Base-by-base conservation (phyloP, 805 yeast species). In the Debaryomyces castellii region DNA sequence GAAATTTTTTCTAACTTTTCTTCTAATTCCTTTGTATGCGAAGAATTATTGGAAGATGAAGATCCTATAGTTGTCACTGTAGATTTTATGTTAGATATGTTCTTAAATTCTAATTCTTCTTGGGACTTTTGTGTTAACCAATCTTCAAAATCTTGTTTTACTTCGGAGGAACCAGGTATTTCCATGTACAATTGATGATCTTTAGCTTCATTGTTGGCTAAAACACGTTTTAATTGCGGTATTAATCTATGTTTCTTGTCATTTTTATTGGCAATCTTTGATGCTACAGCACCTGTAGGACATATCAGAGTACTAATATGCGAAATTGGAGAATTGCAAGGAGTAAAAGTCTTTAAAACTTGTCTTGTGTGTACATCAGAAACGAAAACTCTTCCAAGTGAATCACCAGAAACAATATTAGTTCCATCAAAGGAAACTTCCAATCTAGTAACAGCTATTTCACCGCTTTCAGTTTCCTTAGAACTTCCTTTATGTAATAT, bases 401-500 rank as follows among this genome's bases (percentile, higher is more conserved):
- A 62, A 59, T 88, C 95, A 28, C 97, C 97, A 5, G 89, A 79
- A 2, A 86, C 68, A 5, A 91, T 56, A 30, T 70, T 62, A 14
- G 91, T 80, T 4, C 92, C 96, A 59, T 91, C 97, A 57, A 86
- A 67, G 5, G 90, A 81, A 2, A 87, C 63, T 1, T 69, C 71
- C 42, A 90, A 52, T 33, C 78, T 67, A 0, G 88, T 78, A 2
- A 87, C 79, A 2, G 58, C 48, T 5, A 62, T 60, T 9, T 51
- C 47, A 16, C 28, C 39, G 1, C n/a, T 61, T 58, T 7, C 55
- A 59, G 16, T 57, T 58, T 12, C 37, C 27, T 41, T 42, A 9
- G 46, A 44, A 22, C 3, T n/a, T 5, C n/a, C 18, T 12, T 37
- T 37, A n/a, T 22, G 28, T 23, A 37, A 21, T 2, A 23, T 16